Conservation (phyloP, 805 yeast genomes). For the Saccharomycopsis babjevae region DNA sequence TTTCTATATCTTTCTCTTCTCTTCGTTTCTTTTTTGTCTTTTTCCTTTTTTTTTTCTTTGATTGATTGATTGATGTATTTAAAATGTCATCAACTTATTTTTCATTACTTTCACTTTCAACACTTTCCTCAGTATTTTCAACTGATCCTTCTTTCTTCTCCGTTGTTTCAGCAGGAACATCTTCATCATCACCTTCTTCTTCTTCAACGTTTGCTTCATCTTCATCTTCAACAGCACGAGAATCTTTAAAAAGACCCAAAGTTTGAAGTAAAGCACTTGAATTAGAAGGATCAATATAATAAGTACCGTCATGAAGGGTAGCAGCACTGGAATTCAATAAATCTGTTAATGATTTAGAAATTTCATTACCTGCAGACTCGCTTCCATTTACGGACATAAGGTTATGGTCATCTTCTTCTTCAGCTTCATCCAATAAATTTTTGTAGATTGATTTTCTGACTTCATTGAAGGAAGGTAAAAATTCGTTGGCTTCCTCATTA, state of each 20-base stretch:
- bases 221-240: conserved; percentile 1
- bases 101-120: conserved; percentile 1
- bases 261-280: conserved; percentile 50
- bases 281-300: conserved; percentile 49
- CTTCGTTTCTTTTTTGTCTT: not conserved
- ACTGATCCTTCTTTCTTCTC: not conserved
- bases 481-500: conserved; percentile 28
- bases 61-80: not conserved
- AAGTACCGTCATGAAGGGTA: conserved; percentile 40
- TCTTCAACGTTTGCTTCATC: conserved; percentile 5
- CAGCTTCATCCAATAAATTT: conserved; percentile 9
- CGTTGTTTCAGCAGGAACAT: not conserved
- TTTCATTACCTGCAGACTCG: conserved; percentile 14
- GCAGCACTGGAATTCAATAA: conserved; percentile 24
- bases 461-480: conserved; percentile 19
- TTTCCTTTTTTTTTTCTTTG: not conserved
- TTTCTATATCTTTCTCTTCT: not conserved
- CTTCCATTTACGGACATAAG: not conserved
- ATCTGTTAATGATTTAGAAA: conserved; percentile 22
- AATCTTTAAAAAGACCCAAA: conserved; percentile 25
- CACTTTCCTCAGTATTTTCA: not conserved
- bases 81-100: conserved; percentile 1
- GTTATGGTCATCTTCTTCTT: conserved; percentile 9
- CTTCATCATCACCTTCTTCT: not conserved
- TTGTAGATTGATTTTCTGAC: not conserved